Conservation (phyloP, 306 rosid genomes). For the Acacia melanoxylon region DNA sequence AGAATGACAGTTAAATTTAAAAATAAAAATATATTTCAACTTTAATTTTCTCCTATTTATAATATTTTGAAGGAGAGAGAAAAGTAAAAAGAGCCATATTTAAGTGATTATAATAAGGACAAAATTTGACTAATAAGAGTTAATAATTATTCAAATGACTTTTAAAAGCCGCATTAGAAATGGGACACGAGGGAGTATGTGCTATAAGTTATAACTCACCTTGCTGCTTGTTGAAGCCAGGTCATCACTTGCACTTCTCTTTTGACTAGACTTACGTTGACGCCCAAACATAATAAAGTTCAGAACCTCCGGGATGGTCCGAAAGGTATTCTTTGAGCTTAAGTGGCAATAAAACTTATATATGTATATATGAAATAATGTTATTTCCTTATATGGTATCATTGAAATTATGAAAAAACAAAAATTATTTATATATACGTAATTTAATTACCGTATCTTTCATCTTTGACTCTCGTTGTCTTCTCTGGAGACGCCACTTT, state of each 20-base stretch:
- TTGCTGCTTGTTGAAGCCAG: background rate
- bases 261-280: background rate
- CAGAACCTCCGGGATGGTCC: background rate
- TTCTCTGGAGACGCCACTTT: background rate
- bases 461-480: background rate
- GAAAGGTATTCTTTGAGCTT: background rate
- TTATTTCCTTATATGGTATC: too few species aligned
- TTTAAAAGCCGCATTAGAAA: too few species aligned
- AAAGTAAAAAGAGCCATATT: too few species aligned
- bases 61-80: too few species aligned
- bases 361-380: background rate
- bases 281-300: background rate
- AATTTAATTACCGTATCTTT: background rate
- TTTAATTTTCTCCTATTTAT: too few species aligned
- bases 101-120: too few species aligned
- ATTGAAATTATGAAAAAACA: background rate
- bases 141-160: too few species aligned
- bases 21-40: too few species aligned
- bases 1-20: too few species aligned
- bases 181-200: too few species aligned
- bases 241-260: background rate
- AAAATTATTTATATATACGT: background rate
- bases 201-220: background rate
- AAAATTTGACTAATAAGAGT: too few species aligned
- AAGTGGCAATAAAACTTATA: background rate